These are phyloP conservation scores for Sporisorium reilianum DNA, from an alignment of 1,284 basidiomycete species.

Conservation along the genomic window DNA sequence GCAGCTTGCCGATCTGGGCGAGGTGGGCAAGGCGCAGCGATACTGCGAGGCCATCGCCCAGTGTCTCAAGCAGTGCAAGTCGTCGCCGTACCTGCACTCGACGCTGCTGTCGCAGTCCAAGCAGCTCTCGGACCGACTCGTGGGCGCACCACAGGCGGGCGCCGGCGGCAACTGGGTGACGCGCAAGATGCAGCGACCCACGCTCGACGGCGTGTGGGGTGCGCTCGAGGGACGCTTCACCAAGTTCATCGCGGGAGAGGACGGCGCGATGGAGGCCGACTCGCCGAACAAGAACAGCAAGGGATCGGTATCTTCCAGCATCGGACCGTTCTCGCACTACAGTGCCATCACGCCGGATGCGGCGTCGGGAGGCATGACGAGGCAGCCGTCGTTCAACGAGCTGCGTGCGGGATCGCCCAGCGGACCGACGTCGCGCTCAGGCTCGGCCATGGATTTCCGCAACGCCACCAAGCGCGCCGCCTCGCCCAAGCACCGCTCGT, in stretches of 20 bases:
- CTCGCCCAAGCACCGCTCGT: slow-evolving; percentile 49
- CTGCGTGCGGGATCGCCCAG: slow-evolving; percentile 35
- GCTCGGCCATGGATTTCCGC: slow-evolving; percentile 55
- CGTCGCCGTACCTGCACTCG: slow-evolving; percentile 78
- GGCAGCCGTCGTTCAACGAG: slow-evolving; percentile 65
- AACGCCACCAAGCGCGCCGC: slow-evolving; percentile 38
- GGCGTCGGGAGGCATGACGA: slow-evolving; percentile 66
- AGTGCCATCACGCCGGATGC: slow-evolving; percentile 86
- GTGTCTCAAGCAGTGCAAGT: slow-evolving; percentile 74
- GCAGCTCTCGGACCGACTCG: slow-evolving; percentile 83
- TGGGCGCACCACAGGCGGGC: slow-evolving; percentile 76
- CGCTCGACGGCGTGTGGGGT: slow-evolving; percentile 88
- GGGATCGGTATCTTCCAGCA: slow-evolving; percentile 35
- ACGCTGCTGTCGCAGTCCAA: slow-evolving; percentile 82
- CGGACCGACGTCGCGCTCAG: slow-evolving; percentile 51
- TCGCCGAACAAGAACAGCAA: slow-evolving; percentile 68
- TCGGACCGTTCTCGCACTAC: slow-evolving; percentile 92
- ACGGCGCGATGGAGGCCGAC: slow-evolving; percentile 67
- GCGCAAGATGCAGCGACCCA: slow-evolving; percentile 78
- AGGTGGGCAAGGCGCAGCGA: slow-evolving; percentile 67
- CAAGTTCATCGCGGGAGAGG: slow-evolving; percentile 86
- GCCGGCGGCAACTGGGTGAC: slow-evolving; percentile 75
- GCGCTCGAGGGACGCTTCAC: slow-evolving; percentile 95
- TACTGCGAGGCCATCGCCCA: slow-evolving; percentile 92
- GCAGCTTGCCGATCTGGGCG: slow-evolving; percentile 74